Percentiles rank a stretch among this genome's conserved stretches.
phyloP scores from a whole-genome alignment of 192 early-diverging fungal species.

The Thoreauomyces humboldtii region DNA sequence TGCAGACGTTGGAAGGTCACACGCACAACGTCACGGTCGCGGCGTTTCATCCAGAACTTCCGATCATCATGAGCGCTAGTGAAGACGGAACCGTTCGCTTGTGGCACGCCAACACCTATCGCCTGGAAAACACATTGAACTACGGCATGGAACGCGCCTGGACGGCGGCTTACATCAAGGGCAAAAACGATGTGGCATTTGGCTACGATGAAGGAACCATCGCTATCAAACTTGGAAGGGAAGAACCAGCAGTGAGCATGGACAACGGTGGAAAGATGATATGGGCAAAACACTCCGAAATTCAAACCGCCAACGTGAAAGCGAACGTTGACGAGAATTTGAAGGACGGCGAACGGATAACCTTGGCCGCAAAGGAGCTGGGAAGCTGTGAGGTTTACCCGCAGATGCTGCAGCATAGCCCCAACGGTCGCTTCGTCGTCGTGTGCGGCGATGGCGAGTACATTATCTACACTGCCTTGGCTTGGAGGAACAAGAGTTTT shows the following conservation, averaged over 20 bases:
- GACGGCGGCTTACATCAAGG: conserved; percentile 81
- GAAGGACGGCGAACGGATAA: conserved; percentile 90
- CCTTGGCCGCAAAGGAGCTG: conserved; percentile 85
- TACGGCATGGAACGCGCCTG: conserved; percentile 98
- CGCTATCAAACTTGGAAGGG: conserved; percentile 92
- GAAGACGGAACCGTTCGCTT: conserved; percentile 93
- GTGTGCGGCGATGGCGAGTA: conserved; percentile 99
- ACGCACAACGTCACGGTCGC: conserved; percentile 89
- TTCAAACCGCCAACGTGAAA: conserved; percentile 93
- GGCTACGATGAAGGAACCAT: conserved; percentile 97
- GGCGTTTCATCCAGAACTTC: conserved; percentile 91
- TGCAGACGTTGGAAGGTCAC: conserved; percentile 98
- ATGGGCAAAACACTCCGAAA: conserved; percentile 96
- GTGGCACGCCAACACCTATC: conserved; percentile 97
- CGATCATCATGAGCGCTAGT: conserved; percentile 91
- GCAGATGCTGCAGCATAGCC: conserved; percentile 91
- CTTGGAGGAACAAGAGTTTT: conserved; percentile 99
- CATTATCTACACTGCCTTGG: conserved; percentile 99
- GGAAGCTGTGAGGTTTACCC: conserved; percentile 98
- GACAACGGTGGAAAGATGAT: conserved; percentile 95
- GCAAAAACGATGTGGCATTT: conserved; percentile 89
- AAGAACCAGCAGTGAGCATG: conserved; percentile 96
- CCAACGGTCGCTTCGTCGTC: conserved; percentile 97
- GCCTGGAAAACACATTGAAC: conserved; percentile 94
- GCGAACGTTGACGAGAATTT: conserved; percentile 73